Evolutionary conservation across 2,329 filamentous ascomycete genomes (phyloP).

Genomic region (Albifimbria verrucaria): DNA sequence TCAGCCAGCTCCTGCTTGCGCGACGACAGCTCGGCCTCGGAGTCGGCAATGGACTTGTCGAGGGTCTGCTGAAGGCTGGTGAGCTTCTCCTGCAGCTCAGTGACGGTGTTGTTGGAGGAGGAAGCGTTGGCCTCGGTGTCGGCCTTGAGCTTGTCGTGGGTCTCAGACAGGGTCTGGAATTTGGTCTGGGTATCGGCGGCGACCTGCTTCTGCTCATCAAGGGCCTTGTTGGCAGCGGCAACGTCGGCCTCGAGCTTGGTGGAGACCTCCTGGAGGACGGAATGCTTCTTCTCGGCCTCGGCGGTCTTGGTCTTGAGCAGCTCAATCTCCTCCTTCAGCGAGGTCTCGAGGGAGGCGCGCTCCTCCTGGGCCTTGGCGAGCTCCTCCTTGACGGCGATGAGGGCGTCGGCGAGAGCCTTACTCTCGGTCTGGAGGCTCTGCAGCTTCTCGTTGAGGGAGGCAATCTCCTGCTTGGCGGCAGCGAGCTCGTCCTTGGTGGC

Average conservation of each 20-base stretch:
- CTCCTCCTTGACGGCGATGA: constrained; percentile 28
- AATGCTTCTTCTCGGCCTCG: constrained; percentile 28
- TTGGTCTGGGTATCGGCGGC: constrained; percentile 23
- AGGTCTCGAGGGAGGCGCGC: constrained; percentile 28
- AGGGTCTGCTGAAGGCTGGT: constrained; percentile 14
- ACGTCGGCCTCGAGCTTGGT: constrained; percentile 28
- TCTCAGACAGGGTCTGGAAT: constrained; percentile 19
- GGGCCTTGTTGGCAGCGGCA: constrained; percentile 20
- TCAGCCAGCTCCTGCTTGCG: constrained; percentile 29
- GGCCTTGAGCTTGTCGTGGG: constrained; percentile 22
- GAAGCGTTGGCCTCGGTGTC: constrained; percentile 21
- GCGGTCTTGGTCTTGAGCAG: constrained; percentile 30
- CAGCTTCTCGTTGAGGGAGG: constrained; percentile 21
- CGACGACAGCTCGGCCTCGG: constrained; percentile 24
- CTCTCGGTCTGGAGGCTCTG: constrained; percentile 22
- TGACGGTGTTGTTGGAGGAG: constrained; percentile 12
- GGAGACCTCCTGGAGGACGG: constrained; percentile 24
- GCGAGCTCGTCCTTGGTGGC: constrained; percentile 18
- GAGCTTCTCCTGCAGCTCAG: constrained; percentile 12
- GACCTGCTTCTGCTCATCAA: constrained; percentile 24
- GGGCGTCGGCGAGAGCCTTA: constrained; percentile 27
- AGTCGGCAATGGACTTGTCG: constrained; percentile 19
- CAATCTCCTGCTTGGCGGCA: constrained; percentile 17
- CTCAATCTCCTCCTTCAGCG: constrained; percentile 25
- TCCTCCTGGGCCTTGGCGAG: constrained; percentile 31